Evolutionary conservation across 495 filamentous ascomycete species (phyloP), one percentile per base, ranked within the genome.

Genomic region (Talaromyces thailandensis): DNA sequence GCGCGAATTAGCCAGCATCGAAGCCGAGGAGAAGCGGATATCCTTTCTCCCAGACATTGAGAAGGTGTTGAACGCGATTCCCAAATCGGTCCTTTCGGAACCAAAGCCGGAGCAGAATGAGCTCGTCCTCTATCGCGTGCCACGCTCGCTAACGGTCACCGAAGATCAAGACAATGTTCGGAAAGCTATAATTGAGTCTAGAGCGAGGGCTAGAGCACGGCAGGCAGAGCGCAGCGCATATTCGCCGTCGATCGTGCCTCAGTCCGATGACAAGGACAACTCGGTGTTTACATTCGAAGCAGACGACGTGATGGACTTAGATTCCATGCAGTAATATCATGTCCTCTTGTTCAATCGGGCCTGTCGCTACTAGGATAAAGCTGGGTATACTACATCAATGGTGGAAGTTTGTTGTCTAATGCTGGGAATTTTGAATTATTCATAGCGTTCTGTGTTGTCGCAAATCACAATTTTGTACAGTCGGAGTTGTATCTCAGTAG

Each of bases 11-110:
- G 86, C 85, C 0, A 88, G 89, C 7, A 68, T 76, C 25, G 83
- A 86, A 23, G 66, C 70, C 50, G 72, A 85, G 40, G 76, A 79
- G 58, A 76, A 75, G 60, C 80, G 76, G 58, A 75, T 95, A 12
- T 76, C 92, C 61, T 91, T 96, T 73, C 77, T 94, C 0, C 87
- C 93, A 1, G 90, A 94, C 68, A 89, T 97, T 60, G 86, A 93
- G 65, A 90, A 88, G 72, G 86, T 86, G 64, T 75, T 97, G 43
- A 82, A 80, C 61, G 83, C 84, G 64, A 86, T 97, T 53, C 92
- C 93, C 2, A 75, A 79, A 24, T 76, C 84, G 4, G 68, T 93
- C 16, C 73, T 92, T 6, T 74, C 79, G 7, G 78, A 80, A 61
- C 68, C 75, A 4, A 74, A 75, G 28, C 67, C 73, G 11, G 69